phyloP scores from a whole-genome alignment of 345 rosid genomes.

The Citrus australasica region DNA sequence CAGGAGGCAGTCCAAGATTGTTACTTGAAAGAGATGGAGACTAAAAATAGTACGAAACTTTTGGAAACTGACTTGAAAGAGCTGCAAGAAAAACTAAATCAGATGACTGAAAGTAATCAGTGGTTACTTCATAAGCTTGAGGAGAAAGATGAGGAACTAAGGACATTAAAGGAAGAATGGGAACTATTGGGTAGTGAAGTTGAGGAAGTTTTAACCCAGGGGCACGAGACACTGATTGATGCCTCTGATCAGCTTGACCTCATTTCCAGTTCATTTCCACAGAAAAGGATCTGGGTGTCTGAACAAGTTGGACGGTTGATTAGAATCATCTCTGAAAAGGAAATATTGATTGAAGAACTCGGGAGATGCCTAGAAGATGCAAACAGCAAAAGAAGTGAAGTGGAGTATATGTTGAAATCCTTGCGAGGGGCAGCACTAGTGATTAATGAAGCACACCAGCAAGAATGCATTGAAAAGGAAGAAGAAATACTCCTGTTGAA shows the following conservation, averaged over 20 bases:
- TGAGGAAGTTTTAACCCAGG: slow-evolving; percentile 65
- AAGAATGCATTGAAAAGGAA: slow-evolving; percentile 75
- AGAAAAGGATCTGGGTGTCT: slow-evolving; percentile 82
- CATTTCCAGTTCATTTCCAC: slow-evolving; percentile 60
- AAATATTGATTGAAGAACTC: slow-evolving; percentile 72
- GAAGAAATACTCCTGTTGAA: slow-evolving; percentile 47
- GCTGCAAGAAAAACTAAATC: slow-evolving; percentile 41
- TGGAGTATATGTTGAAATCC: slow-evolving; percentile 82
- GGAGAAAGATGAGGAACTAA: slow-evolving; percentile 57
- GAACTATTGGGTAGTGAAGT: slow-evolving; percentile 66
- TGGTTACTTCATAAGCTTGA: slow-evolving; percentile 49
- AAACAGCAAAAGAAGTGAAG: slow-evolving; percentile 52
- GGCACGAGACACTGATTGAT: slow-evolving; percentile 58
- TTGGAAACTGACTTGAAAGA: slow-evolving; percentile 54
- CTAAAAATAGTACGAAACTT: slow-evolving; percentile 34
- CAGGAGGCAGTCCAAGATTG: slow-evolving; percentile 68
- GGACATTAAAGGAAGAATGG: slow-evolving; percentile 63
- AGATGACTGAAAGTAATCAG: slow-evolving; percentile 51
- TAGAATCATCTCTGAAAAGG: slow-evolving; percentile 66
- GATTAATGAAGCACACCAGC: slow-evolving; percentile 84
- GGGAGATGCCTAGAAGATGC: slow-evolving; percentile 84
- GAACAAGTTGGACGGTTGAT: slow-evolving; percentile 71
- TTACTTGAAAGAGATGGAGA: slow-evolving; percentile 61
- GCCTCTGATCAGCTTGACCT: slow-evolving; percentile 70
- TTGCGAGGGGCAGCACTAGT: slow-evolving; percentile 81